Evolutionary conservation across 139 green algal species (phyloP), one percentile per base, ranked within the genome.

Genomic region (Chlorella vulgaris): DNA sequence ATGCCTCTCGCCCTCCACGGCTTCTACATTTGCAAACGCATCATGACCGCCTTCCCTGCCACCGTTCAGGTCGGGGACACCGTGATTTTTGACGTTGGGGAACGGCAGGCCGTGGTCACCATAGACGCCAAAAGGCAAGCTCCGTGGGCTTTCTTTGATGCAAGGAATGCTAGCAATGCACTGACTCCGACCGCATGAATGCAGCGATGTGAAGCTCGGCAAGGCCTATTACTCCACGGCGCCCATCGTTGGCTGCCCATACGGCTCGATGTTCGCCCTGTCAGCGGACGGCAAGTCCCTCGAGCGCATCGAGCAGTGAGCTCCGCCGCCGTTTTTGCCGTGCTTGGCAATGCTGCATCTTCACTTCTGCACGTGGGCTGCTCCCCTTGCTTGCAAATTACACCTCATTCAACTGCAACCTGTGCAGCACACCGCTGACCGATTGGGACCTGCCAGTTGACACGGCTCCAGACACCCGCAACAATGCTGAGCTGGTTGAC

Each of bases 261-360:
- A 82, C 74, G 92, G 92, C n/a, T 79, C 89, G 1, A 47, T 94
- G 29, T 93, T 93, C 36, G 58, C 78, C 43, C 51, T 92, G 60
- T 1, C 61, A 0, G 67, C 68, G 1, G 84, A 90, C 43, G 85
- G 86, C 5, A 58, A 66, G n/a, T 53, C 38, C 7, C 63, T 90
- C 21, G 36, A 80, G 63, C 43, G 47, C 38, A 55, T 40, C 5
- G 33, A 53, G n/a, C 50, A 62, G 69, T 88, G 66, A 73, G 77
- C 26, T 6, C 18, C 28, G 40, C 60, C 6, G 21, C 75, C 58
- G 39, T 26, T 24, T n/a, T 24, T 2, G 3, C 70, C 7, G 31
- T 61, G 47, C 31, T 1, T 13, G 8, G 4, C 21, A 24, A 3
- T 65, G 50, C 50, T 22, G 33, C 42, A 8, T 28, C 42, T n/a